Conservation (phyloP, 176 grass and related monocot species). For the Phyllostachys edulis region DNA sequence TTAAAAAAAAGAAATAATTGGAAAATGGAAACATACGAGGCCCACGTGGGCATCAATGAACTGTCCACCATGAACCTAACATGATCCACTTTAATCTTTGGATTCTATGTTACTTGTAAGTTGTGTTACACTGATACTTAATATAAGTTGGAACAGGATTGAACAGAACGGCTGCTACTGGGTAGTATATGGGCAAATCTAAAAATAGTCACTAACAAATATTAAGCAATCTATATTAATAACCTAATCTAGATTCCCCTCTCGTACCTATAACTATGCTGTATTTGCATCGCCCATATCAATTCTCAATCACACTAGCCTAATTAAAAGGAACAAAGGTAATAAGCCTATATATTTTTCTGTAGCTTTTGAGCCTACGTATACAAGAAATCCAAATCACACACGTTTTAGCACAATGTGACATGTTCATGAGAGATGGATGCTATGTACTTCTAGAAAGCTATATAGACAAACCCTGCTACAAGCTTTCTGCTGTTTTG, state of each 20-base stretch:
- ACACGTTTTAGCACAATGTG: background rate
- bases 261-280: background rate
- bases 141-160: background rate
- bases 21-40: background rate
- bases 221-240: background rate
- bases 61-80: background rate
- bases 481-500: background rate
- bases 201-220: background rate
- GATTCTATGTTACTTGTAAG: background rate
- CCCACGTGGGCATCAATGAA: background rate
- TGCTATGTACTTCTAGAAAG: background rate
- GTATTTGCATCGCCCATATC: background rate
- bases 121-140: background rate
- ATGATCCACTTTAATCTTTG: background rate
- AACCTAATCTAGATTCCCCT: background rate
- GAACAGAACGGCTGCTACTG: background rate
- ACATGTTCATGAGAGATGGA: background rate
- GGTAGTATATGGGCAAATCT: background rate
- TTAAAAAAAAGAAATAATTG: background rate
- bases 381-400: background rate
- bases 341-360: background rate
- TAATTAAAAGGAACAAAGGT: background rate
- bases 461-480: slow-evolving; percentile 1
- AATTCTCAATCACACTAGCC: background rate
- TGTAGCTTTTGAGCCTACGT: background rate